Conservation (phyloP, 1,139 yeast species). For the Schwanniomyces etchellsii region DNA sequence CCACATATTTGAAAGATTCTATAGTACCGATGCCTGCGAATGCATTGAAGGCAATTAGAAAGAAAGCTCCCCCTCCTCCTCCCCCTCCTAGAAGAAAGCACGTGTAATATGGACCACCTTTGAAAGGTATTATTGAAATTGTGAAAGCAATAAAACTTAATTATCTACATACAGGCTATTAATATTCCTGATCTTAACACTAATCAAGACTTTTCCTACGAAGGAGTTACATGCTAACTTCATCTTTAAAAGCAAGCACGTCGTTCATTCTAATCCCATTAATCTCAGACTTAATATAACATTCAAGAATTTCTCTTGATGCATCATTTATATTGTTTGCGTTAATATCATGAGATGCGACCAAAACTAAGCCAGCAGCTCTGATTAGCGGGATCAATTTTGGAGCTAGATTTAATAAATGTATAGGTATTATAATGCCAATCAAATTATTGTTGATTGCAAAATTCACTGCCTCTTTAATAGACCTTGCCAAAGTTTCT, state of each 20-base stretch:
- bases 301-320: constrained; percentile 34
- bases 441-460: constrained; percentile 78
- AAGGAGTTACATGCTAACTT: constrained; percentile 23
- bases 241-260: constrained; percentile 64
- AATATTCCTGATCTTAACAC: too few relatives aligned
- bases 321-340: constrained; percentile 22
- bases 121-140: neutral
- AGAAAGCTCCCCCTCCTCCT: constrained; percentile 42
- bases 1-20: too few relatives aligned
- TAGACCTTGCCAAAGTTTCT: constrained; percentile 39
- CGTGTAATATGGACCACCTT: neutral
- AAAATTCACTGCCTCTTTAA: constrained; percentile 52
- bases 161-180: too few relatives aligned
- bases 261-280: constrained; percentile 71
- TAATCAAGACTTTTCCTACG: too few relatives aligned
- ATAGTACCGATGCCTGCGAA: too few relatives aligned
- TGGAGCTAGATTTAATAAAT: constrained; percentile 68
- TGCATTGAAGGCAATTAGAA: constrained; percentile 18
- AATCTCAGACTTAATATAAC: constrained; percentile 49
- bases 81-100: constrained; percentile 15
- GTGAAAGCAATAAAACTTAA: too few relatives aligned
- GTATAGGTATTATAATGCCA: constrained; percentile 75
- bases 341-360: constrained; percentile 50
- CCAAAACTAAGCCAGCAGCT: constrained; percentile 75
- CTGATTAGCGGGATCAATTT: constrained; percentile 71